Evolutionary conservation across 345 rosid species (phyloP).

Genomic region (Euphorbia lathyris): DNA sequence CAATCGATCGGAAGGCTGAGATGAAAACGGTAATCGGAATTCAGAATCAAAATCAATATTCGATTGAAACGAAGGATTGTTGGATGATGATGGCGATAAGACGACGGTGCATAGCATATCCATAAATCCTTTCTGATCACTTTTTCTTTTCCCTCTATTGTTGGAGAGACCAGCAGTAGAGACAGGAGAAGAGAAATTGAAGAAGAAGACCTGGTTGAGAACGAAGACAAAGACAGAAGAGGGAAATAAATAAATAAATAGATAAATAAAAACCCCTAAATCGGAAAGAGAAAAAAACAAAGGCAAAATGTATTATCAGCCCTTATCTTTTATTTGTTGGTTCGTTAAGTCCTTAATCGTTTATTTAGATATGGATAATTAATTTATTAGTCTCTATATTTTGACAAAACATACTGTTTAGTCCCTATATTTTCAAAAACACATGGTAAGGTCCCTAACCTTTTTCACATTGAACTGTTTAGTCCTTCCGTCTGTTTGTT

Average conservation of each 20-base stretch:
- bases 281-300: too few species aligned
- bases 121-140: background rate
- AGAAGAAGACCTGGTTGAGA: background rate
- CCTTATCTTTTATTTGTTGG: too few species aligned
- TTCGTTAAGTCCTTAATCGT: too few species aligned
- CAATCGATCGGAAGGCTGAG: constrained; percentile 5
- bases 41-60: background rate
- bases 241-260: background rate
- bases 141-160: background rate
- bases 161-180: background rate
- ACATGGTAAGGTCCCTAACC: too few species aligned
- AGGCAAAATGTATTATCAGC: too few species aligned
- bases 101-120: background rate
- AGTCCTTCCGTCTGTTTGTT: too few species aligned
- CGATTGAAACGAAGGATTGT: background rate
- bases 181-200: background rate
- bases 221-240: background rate
- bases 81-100: background rate
- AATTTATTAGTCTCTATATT: too few species aligned
- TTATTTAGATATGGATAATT: too few species aligned
- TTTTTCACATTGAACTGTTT: too few species aligned
- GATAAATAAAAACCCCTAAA: too few species aligned
- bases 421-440: too few species aligned
- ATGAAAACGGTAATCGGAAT: background rate
- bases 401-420: too few species aligned